Evolutionary conservation across 2,329 filamentous ascomycete genomes (phyloP), one percentile per base, ranked within the genome.

Genomic region (Fusarium sp.): DNA sequence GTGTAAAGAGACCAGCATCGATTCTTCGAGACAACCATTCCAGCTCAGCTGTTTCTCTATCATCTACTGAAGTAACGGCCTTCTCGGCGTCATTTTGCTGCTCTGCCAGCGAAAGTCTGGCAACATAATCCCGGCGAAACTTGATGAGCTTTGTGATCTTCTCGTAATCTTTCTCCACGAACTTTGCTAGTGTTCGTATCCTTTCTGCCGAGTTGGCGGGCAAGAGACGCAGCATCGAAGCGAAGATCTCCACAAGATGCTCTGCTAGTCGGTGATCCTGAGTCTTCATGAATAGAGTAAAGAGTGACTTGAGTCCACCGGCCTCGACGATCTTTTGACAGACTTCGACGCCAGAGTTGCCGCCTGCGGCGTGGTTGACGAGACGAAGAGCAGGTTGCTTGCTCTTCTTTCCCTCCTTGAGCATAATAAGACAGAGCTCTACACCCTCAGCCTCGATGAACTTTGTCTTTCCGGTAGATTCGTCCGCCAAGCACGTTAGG

Each of bases 81-180:
- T 59, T 70, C 14, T 62, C 72, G 46, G 48, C 62, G 3, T 74
- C 67, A 51, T 82, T 82, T 55, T 87, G 87, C 75, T 92, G 88
- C 65, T 81, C 78, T 20, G 77, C 78, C 20, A 69, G 72, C 54
- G 94, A 91, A 1, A 93, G 89, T 0, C 85, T 82, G 1, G 81
- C 82, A 1, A 87, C 86, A 77, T 94, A 97, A 14, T 92, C 91
- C 49, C 88, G 82, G 42, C 94, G 88, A 49, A 98, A 79, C 63
- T 86, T 84, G 37, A 97, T 79, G 7, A 98, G 83, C 76, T 90
- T 93, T 8, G 78, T 82, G 40, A 93, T 88, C 83, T 98, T 98
- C 72, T 91, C 93, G 78, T 97, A 97, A 70, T 97, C 90, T 77
- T 93, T 97, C 79, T 99, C 96, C 20, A 97, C 92, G 75, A 98